Evolutionary conservation across 352 stramenopile species (phyloP).

Genomic region (Phytophthora citrophthora): DNA sequence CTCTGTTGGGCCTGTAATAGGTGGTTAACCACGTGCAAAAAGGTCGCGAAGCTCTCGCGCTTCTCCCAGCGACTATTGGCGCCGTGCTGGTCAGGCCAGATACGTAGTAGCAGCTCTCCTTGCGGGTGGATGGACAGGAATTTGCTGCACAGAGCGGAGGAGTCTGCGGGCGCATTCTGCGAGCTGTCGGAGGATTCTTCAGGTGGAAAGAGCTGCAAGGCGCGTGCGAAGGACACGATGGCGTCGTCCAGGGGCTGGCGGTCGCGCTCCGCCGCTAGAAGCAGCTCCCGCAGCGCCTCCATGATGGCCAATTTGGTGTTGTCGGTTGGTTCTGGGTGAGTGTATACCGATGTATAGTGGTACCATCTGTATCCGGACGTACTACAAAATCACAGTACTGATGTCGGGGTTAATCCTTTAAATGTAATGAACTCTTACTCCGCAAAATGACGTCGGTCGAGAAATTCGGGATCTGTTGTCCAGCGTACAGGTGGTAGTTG

Average conservation of each 20-base stretch:
- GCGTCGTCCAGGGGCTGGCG: conserved; percentile 67
- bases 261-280: conserved; percentile 64
- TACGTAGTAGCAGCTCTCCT: conserved; percentile 59
- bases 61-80: conserved; percentile 60
- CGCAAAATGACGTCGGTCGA: no score
- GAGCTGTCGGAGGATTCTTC: neutral
- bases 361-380: no score
- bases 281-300: conserved; percentile 64
- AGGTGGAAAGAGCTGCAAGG: conserved; percentile 15
- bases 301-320: conserved; percentile 14
- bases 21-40: conserved; percentile 61
- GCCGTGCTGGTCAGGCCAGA: conserved; percentile 68
- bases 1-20: conserved; percentile 47
- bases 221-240: conserved; percentile 46
- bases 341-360: neutral
- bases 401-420: no score
- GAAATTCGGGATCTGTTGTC: no score
- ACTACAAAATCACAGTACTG: no score
- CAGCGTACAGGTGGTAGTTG: no score
- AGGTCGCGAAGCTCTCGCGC: conserved; percentile 72
- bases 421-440: no score
- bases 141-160: conserved; percentile 20
- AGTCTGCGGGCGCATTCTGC: conserved; percentile 11
- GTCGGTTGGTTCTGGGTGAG: neutral
- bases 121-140: conserved; percentile 68